phyloP scores from a whole-genome alignment of 805 yeast species.

The Starmerella apis region DNA sequence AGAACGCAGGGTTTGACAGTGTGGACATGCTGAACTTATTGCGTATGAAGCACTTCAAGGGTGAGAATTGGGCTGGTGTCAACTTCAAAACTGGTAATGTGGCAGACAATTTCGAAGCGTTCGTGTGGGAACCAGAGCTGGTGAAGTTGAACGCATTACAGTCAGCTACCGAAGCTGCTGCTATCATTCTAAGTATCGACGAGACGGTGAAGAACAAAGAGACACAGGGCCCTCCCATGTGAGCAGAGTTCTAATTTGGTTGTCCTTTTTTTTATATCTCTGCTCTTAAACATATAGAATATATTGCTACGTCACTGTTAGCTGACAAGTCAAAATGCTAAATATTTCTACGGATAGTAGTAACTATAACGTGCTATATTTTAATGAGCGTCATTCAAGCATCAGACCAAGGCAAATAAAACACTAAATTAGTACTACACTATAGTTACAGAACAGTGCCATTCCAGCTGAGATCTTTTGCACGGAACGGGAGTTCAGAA shows the following conservation, averaged over 20 bases:
- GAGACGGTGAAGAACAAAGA: constrained; percentile 55
- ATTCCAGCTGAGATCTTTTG: constrained; percentile 13
- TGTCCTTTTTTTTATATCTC: too few relatives aligned
- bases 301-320: too few relatives aligned
- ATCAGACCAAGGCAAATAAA: too few relatives aligned
- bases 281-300: background rate
- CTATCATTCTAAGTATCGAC: constrained; percentile 84
- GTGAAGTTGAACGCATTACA: constrained; percentile 88
- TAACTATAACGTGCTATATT: too few relatives aligned
- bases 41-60: constrained; percentile 89
- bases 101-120: constrained; percentile 71
- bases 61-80: constrained; percentile 84
- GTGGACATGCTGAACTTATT: constrained; percentile 85
- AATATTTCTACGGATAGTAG: too few relatives aligned
- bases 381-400: too few relatives aligned
- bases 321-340: too few relatives aligned
- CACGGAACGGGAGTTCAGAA: constrained; percentile 14
- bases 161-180: constrained; percentile 95
- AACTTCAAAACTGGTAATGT: constrained; percentile 76
- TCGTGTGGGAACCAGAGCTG: constrained; percentile 97
- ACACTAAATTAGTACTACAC: background rate
- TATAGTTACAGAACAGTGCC: background rate
- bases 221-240: constrained; percentile 31
- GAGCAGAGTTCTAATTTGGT: background rate
- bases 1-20: constrained; percentile 97